phyloP scores from a whole-genome alignment of 2,329 filamentous ascomycete genomes.

The Seiridium unicorne region DNA sequence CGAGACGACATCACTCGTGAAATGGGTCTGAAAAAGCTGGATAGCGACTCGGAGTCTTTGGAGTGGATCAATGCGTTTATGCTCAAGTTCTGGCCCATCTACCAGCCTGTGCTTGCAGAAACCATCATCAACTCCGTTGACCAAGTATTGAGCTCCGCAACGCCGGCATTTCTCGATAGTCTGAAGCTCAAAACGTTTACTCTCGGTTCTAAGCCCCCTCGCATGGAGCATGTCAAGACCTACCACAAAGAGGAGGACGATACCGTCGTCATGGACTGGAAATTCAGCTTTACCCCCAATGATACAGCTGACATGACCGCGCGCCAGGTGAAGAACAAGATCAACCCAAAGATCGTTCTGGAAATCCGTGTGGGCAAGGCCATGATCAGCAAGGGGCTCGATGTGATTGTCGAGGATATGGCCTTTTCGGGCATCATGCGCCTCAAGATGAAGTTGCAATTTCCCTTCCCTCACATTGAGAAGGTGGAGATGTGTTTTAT shows the following conservation, averaged over 20 bases:
- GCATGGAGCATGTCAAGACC: slow-evolving; percentile 96
- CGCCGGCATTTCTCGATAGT: slow-evolving; percentile 89
- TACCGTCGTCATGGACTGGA: slow-evolving; percentile 98
- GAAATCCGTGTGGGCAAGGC: slow-evolving; percentile 95
- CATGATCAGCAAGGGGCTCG: slow-evolving; percentile 93
- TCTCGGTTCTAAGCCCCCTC: slow-evolving; percentile 89
- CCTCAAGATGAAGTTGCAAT: slow-evolving; percentile 94
- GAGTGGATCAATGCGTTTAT: slow-evolving; percentile 99
- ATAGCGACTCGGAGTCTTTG: slow-evolving; percentile 86
- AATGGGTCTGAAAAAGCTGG: slow-evolving; percentile 80
- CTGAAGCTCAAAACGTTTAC: slow-evolving; percentile 92
- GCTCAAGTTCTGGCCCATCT: slow-evolving; percentile 99
- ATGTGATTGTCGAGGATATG: slow-evolving; percentile 98
- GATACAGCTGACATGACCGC: slow-evolving; percentile 89
- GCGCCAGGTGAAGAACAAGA: slow-evolving; percentile 87
- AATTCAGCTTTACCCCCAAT: slow-evolving; percentile 98
- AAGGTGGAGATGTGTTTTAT: slow-evolving; percentile 94
- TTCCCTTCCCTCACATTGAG: slow-evolving; percentile 93
- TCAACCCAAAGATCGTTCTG: slow-evolving; percentile 94
- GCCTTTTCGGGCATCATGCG: slow-evolving; percentile 94
- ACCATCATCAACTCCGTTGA: slow-evolving; percentile 93
- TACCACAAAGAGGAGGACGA: slow-evolving; percentile 96
- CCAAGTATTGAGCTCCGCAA: slow-evolving; percentile 90
- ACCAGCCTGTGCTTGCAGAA: slow-evolving; percentile 87
- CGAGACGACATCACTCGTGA: slow-evolving; percentile 91